Conservation (phyloP, 768 basidiomycete genomes). For the Pleurotus giganteus region DNA sequence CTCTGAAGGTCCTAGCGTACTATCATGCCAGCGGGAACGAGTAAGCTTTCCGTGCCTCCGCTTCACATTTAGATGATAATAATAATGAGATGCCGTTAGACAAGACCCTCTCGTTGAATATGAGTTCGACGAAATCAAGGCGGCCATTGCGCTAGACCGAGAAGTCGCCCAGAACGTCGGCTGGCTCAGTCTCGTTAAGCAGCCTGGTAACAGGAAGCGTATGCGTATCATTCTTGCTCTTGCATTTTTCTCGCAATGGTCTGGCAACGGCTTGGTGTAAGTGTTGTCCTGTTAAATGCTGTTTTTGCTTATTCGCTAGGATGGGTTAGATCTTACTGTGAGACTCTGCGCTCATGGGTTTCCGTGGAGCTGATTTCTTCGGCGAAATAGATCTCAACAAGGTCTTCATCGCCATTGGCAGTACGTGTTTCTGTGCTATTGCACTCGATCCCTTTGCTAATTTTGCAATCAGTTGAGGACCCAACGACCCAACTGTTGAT, state of each 20-base stretch:
- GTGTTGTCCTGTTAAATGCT: conserved; percentile 23
- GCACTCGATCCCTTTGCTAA: conserved; percentile 3
- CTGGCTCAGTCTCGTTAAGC: conserved; percentile 45
- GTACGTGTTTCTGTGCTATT: conserved; percentile 11
- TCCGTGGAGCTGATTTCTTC: conserved; percentile 48
- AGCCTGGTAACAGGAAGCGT: conserved; percentile 50
- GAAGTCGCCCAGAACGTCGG: conserved; percentile 39
- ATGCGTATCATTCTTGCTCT: conserved; percentile 57
- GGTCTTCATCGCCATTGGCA: conserved; percentile 51
- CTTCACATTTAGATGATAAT: background rate
- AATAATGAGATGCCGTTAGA: conserved; percentile 19
- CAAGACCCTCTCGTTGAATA: conserved; percentile 56
- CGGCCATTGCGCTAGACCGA: conserved; percentile 11
- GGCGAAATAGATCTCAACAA: conserved; percentile 46
- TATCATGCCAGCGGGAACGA: conserved; percentile 55
- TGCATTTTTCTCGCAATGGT: conserved; percentile 62
- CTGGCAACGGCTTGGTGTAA: conserved; percentile 53
- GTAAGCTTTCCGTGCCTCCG: conserved; percentile 13
- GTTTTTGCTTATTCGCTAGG: background rate
- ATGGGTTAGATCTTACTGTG: background rate
- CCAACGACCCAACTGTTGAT: conserved; percentile 16
- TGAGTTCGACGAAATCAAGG: conserved; percentile 57
- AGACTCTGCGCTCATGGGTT: conserved; percentile 45
- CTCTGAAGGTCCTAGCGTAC: conserved; percentile 46
- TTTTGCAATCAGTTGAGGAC: conserved; percentile 22